These are phyloP conservation scores for Termitomyces sp. DNA, from an alignment of 768 basidiomycete species.

Conservation along the genomic window DNA sequence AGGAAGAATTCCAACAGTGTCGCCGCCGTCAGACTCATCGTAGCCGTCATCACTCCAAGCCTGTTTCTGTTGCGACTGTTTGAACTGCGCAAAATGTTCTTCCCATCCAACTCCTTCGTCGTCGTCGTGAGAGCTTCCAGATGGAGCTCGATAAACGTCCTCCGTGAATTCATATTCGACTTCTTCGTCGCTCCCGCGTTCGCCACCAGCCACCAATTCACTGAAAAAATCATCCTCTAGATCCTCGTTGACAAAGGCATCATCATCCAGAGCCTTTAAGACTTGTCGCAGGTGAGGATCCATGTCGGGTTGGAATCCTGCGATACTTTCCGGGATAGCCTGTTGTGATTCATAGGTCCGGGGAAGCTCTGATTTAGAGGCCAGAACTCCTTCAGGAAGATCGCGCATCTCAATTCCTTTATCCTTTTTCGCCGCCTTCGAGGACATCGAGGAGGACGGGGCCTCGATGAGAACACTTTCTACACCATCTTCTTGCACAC, in stretches of 20 bases:
- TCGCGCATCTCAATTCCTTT: constrained; percentile 41
- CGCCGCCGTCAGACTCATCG: constrained; percentile 59
- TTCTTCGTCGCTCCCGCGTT: constrained; percentile 55
- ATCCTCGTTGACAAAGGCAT: constrained; percentile 82
- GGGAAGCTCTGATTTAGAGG: constrained; percentile 71
- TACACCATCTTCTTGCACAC: constrained; percentile 71
- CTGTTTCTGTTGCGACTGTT: constrained; percentile 47
- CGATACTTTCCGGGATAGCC: constrained; percentile 73
- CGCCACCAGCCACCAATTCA: constrained; percentile 67
- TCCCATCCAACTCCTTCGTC: constrained; percentile 52
- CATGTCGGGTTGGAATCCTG: constrained; percentile 93
- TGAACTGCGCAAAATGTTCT: constrained; percentile 75
- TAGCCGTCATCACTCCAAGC: constrained; percentile 45
- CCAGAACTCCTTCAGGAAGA: constrained; percentile 64
- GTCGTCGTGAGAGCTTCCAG: constrained; percentile 14
- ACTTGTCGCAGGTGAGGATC: constrained; percentile 91
- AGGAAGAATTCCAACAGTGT: constrained; percentile 76
- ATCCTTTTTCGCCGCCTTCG: constrained; percentile 24
- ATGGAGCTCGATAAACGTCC: constrained; percentile 26
- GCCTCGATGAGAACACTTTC: constrained; percentile 81
- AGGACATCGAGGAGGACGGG: constrained; percentile 34
- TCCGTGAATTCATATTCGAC: constrained; percentile 66
- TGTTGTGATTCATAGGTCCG: constrained; percentile 71
- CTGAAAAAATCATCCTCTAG: constrained; percentile 73
- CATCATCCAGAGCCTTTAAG: constrained; percentile 92